phyloP scores from a whole-genome alignment of 805 yeast genomes.

The Torulaspora delbrueckii region DNA sequence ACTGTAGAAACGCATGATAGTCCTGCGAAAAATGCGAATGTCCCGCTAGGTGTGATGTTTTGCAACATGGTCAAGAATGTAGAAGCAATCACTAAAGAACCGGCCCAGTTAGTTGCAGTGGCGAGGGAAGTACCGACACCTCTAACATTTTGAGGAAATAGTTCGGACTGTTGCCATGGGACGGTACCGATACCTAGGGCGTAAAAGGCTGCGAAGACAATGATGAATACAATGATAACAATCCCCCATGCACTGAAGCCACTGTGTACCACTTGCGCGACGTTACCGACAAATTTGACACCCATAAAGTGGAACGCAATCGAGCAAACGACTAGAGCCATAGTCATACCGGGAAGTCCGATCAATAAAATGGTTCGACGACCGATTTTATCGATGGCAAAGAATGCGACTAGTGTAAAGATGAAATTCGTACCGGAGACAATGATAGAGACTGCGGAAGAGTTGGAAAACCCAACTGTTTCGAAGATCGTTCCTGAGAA shows the following conservation, averaged over 20 bases:
- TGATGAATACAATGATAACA: conserved; percentile 79
- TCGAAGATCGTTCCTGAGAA: conserved; percentile 89
- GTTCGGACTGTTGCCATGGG: conserved; percentile 97
- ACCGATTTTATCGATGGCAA: conserved; percentile 82
- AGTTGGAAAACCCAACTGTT: conserved; percentile 79
- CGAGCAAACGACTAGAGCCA: conserved; percentile 72
- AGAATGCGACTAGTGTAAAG: conserved; percentile 79
- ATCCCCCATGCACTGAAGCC: conserved; percentile 82
- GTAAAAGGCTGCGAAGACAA: conserved; percentile 79
- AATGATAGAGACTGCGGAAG: conserved; percentile 92
- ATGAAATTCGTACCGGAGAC: conserved; percentile 93
- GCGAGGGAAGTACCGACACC: conserved; percentile 89
- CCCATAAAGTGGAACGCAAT: conserved; percentile 86
- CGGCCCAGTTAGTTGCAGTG: conserved; percentile 93
- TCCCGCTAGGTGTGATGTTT: conserved; percentile 91
- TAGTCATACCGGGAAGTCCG: conserved; percentile 83
- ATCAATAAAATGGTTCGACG: conserved; percentile 74
- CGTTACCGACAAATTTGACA: conserved; percentile 48
- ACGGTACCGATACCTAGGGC: conserved; percentile 96
- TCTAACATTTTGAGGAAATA: conserved; percentile 90
- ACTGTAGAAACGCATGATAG: conserved; percentile 66
- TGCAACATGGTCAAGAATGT: conserved; percentile 92
- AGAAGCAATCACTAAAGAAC: conserved; percentile 84
- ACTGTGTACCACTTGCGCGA: conserved; percentile 39
- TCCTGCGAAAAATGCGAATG: conserved; percentile 86